phyloP scores from a whole-genome alignment of 805 yeast genomes.

The Yamadazyma tumulicola region DNA sequence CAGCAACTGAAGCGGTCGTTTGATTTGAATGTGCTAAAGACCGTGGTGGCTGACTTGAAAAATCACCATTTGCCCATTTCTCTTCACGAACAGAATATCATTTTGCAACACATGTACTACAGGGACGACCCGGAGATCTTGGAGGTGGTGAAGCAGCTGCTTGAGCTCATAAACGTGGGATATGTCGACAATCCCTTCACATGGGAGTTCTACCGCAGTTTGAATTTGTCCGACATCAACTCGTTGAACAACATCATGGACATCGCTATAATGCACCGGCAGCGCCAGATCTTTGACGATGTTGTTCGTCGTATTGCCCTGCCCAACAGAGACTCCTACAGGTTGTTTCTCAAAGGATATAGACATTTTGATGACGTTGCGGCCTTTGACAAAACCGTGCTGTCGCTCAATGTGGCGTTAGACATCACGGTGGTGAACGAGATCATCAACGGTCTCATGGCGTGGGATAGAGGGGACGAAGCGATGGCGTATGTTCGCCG shows the following conservation, averaged over 20 bases:
- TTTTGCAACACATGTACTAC: conserved; percentile 29
- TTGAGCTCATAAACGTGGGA: neutral
- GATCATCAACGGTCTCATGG: conserved; percentile 8
- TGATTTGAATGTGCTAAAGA: conserved; percentile 19
- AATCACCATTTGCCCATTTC: conserved; percentile 25
- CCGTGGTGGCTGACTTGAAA: conserved; percentile 26
- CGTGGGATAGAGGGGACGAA: conserved; percentile 1
- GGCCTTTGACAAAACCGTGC: neutral
- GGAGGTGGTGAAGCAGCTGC: conserved; percentile 7
- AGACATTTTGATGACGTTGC: neutral
- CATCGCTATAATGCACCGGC: conserved; percentile 23
- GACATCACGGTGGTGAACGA: conserved; percentile 11
- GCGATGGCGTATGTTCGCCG: no score
- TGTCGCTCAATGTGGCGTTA: conserved; percentile 1
- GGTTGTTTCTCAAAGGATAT: neutral
- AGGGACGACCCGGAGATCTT: conserved; percentile 25
- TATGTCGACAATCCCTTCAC: conserved; percentile 15
- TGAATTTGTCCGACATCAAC: conserved; percentile 9
- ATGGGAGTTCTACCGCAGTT: conserved; percentile 17
- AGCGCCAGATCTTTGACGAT: conserved; percentile 19
- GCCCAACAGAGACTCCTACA: conserved; percentile 10
- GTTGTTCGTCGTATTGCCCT: conserved; percentile 10
- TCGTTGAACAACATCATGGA: conserved; percentile 11
- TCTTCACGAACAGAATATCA: conserved; percentile 23
- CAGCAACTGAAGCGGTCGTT: conserved; percentile 15